These are phyloP conservation scores for Podaxis sp. DNA, from an alignment of 768 basidiomycete species.

Conservation along the genomic window DNA sequence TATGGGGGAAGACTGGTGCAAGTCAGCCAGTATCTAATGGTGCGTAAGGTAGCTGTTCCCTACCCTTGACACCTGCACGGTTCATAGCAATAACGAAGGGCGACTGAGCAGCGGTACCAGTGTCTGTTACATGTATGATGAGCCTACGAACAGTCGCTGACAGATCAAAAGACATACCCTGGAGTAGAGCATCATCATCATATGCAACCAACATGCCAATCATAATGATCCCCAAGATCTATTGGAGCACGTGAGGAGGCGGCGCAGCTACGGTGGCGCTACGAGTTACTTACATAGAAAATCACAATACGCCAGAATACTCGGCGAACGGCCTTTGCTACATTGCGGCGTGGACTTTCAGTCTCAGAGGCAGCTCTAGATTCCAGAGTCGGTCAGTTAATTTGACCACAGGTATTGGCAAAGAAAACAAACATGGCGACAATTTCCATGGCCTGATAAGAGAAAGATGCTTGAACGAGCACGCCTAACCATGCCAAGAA, in stretches of 20 bases:
- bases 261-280: neutral
- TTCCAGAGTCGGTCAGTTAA: neutral
- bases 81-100: constrained; percentile 85
- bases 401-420: neutral
- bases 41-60: neutral
- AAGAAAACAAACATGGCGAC: constrained; percentile 53
- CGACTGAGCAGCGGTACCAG: constrained; percentile 70
- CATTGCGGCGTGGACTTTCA: constrained; percentile 74
- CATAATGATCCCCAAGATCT: constrained; percentile 57
- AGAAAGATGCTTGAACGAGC: constrained; percentile 63
- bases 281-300: constrained; percentile 55
- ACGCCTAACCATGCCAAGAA: constrained; percentile 45
- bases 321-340: constrained; percentile 69
- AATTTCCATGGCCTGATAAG: constrained; percentile 75
- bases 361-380: constrained; percentile 73
- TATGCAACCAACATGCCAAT: constrained; percentile 81
- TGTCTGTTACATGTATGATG: constrained; percentile 20
- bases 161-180: constrained; percentile 21
- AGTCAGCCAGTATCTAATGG: neutral
- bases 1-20: constrained; percentile 51
- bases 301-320: constrained; percentile 80
- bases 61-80: constrained; percentile 67
- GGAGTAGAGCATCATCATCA: constrained; percentile 52
- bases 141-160: neutral
- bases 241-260: neutral